Percentiles rank a stretch among this genome's conserved stretches.
Conservation (phyloP, 495 filamentous ascomycete genomes). For the Bacidia gigantensis region DNA sequence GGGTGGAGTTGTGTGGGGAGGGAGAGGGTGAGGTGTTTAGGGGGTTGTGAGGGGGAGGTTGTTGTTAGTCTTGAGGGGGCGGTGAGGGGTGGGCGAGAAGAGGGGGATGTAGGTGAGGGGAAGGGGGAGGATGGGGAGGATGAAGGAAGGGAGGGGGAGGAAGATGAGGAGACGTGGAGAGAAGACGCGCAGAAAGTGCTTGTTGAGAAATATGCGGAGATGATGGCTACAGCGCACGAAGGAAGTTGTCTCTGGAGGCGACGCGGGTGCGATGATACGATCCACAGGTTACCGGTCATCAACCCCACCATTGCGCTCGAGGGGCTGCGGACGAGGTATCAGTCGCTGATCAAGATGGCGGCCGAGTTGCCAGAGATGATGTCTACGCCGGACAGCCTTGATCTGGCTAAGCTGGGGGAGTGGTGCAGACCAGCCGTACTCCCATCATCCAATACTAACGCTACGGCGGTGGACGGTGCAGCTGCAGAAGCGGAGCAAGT, state of each 20-base stretch:
- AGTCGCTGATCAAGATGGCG: constrained; percentile 33
- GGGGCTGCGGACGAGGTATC: constrained; percentile 46
- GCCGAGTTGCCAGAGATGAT: constrained; percentile 38
- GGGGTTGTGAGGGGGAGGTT: constrained; percentile 74
- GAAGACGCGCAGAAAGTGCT: constrained; percentile 43
- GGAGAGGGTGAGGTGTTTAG: constrained; percentile 68
- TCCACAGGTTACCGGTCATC: constrained; percentile 41
- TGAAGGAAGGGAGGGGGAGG: not conserved
- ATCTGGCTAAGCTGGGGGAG: constrained; percentile 18
- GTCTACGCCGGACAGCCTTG: constrained; percentile 30
- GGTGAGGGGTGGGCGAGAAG: not conserved
- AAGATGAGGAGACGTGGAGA: constrained; percentile 14
- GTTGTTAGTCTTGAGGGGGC: constrained; percentile 40
- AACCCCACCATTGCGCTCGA: constrained; percentile 43
- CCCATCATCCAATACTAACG: not conserved
- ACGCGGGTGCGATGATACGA: constrained; percentile 64
- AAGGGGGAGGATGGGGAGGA: constrained; percentile 1
- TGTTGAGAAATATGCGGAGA: constrained; percentile 58
- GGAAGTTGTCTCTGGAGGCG: constrained; percentile 77
- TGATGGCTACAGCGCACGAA: constrained; percentile 65
- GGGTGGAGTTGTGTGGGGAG: constrained; percentile 80
- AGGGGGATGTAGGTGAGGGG: not conserved
- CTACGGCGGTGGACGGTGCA: not conserved
- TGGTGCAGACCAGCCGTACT: not conserved
- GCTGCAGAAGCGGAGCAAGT: not conserved